Base-by-base conservation (phyloP, 495 filamentous ascomycete genomes). In the Cudoniella acicularis region DNA sequence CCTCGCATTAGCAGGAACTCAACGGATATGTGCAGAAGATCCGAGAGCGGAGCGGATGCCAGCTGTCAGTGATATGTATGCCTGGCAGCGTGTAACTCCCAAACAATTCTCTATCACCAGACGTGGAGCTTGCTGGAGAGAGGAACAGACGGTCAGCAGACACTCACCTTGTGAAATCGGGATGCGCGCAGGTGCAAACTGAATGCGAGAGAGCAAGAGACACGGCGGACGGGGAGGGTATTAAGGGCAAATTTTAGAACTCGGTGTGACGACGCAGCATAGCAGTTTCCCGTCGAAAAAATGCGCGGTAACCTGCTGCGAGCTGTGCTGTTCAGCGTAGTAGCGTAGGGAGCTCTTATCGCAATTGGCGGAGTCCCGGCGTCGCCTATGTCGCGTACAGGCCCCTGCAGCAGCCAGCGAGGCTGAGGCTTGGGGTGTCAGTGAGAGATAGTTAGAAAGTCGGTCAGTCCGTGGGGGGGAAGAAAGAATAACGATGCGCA, bases 61-160 rank as follows among this genome's bases (percentile, higher is more conserved):
- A 57, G 47, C 47, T 57, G 55, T 51, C 45, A 30, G 23, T 49
- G 40, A 42, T 23, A 50, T 21, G 45, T 42, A 20, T 26, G 21
- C 10, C 23, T 17, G 41, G 13, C 0, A 47, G 20, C 1, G 54
- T 46, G 54, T 30, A 30, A 56, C 43, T 47, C 24, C 17, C 2
- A n/a, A n/a, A 49, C 21, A 26, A 24, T 21, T 47, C 17, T 13
- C 3, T 22, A 55, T 55, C 52, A 55, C 42, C 54, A 26, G 42
- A 40, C 54, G 49, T 6, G 18, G 18, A 10, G 20, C 10, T 9
- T 20, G 18, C 10, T 21, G 45, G 45, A 48, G 18, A 8, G 20
- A 21, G 45, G 45, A 21, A 48, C 8, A 48, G 10, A 21, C 10
- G 45, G 45, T 48, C 45, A 48, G 45, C 45, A 48, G 45, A 18